These are phyloP conservation scores for Kodamaea hsintzibuensis DNA, from an alignment of 805 yeast species.

Conservation along the genomic window DNA sequence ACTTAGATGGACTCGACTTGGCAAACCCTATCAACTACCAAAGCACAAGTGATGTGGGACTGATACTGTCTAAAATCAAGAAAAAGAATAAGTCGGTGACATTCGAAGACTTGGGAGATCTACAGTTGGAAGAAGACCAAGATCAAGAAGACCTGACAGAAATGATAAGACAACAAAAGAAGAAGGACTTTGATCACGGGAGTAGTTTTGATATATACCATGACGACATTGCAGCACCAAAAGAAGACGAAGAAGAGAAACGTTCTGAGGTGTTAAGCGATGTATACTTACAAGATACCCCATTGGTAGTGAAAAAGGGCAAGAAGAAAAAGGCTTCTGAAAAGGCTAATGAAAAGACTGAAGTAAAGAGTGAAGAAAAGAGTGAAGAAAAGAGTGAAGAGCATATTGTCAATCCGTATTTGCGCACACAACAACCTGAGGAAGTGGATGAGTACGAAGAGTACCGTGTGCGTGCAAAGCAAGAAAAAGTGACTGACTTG, in stretches of 20 bases:
- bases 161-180: constrained; percentile 16
- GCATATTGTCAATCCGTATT: constrained; percentile 2
- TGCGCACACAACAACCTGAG: not conserved
- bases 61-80: constrained; percentile 1
- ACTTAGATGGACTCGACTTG: constrained; percentile 5
- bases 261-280: constrained; percentile 46
- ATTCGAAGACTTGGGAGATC: constrained; percentile 36
- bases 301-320: constrained; percentile 32
- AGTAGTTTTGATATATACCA: constrained; percentile 20
- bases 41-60: constrained; percentile 6
- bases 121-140: constrained; percentile 22
- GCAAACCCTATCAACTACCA: constrained; percentile 11
- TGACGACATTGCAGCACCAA: constrained; percentile 18
- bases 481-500: not conserved
- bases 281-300: constrained; percentile 33
- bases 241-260: constrained; percentile 30
- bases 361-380: constrained; percentile 19
- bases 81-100: constrained; percentile 36
- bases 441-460: not conserved
- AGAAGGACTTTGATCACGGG: constrained; percentile 18
- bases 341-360: constrained; percentile 21
- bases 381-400: constrained; percentile 12
- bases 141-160: constrained; percentile 9
- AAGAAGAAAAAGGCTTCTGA: constrained; percentile 13
- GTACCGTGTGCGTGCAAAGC: not conserved